phyloP scores from a whole-genome alignment of 257 asterid genomes.

The Nicotiana sylvestris region DNA sequence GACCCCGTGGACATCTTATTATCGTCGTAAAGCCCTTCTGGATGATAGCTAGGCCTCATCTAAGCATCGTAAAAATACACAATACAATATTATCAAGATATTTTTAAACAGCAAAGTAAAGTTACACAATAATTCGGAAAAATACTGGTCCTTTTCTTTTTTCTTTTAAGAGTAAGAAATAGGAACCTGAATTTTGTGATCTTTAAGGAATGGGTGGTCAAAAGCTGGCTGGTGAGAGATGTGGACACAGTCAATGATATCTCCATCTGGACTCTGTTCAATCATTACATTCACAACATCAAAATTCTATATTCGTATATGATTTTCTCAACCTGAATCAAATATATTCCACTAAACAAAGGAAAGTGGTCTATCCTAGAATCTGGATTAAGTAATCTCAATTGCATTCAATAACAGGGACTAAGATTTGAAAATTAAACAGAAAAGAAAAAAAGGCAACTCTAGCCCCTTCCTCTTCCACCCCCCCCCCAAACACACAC shows the following conservation, averaged over 20 bases:
- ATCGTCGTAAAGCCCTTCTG: conserved; percentile 61
- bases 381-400: not conserved
- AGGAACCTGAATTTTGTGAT: conserved; percentile 82
- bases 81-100: not conserved
- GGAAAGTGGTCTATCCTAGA: not conserved
- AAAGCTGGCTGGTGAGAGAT: conserved; percentile 81
- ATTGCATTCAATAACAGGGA: not conserved
- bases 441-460: not conserved
- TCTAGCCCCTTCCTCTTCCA: not conserved
- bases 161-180: not conserved
- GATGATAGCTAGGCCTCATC: conserved; percentile 80
- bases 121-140: not conserved
- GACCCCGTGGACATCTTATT: conserved; percentile 38
- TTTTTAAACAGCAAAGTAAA: not conserved
- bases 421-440: not conserved
- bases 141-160: too few species aligned
- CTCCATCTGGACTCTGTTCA: conserved; percentile 85
- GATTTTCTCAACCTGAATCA: not conserved
- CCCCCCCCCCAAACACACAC: too few species aligned
- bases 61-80: not conserved
- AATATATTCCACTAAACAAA: not conserved
- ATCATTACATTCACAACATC: conserved; percentile 14
- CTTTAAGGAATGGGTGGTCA: conserved; percentile 89
- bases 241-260: conserved; percentile 80
- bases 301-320: not conserved